A percentile compares a stretch with the other conserved stretches of the same genome.
phyloP scores from a whole-genome alignment of 352 stramenopile species.

The Globisporangium carolinianum region DNA sequence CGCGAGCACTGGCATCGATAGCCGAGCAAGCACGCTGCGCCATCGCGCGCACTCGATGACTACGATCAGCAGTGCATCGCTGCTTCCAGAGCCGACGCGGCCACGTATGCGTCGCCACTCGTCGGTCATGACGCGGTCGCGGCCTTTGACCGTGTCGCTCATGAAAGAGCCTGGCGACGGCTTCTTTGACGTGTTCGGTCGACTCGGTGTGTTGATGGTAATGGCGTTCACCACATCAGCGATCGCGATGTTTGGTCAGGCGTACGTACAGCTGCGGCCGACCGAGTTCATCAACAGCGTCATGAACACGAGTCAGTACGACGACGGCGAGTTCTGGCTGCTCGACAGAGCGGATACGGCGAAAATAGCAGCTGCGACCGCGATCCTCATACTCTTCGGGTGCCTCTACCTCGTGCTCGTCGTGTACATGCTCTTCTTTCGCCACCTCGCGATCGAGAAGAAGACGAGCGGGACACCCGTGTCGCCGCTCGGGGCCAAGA shows the following conservation, averaged over 20 bases:
- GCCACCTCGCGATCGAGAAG: conserved; percentile 13
- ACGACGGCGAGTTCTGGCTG: conserved; percentile 15
- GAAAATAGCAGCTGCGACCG: not conserved
- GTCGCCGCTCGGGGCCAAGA: not conserved
- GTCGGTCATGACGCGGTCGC: not conserved
- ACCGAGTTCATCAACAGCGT: conserved; percentile 7
- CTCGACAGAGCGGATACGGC: not conserved
- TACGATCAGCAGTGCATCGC: not conserved
- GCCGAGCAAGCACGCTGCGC: not conserved
- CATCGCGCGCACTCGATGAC: not conserved
- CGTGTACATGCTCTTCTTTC: conserved; percentile 15
- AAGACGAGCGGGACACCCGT: not conserved
- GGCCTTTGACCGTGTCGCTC: not conserved
- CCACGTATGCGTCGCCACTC: conserved; percentile 3
- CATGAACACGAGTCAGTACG: conserved; percentile 14
- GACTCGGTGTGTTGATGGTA: conserved; percentile 9
- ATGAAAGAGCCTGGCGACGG: not conserved
- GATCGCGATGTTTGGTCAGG: conserved; percentile 9
- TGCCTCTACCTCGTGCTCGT: conserved; percentile 8
- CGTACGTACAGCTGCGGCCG: conserved; percentile 9
- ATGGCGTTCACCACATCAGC: conserved; percentile 12
- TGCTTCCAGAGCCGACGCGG: not conserved
- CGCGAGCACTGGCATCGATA: not conserved
- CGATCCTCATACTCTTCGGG: conserved; percentile 10
- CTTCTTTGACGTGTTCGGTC: conserved; percentile 12